A percentile compares a stretch with the other conserved stretches of the same genome.
Conservation (phyloP, 164 flowering plant species). For the Magnolia sinica region DNA sequence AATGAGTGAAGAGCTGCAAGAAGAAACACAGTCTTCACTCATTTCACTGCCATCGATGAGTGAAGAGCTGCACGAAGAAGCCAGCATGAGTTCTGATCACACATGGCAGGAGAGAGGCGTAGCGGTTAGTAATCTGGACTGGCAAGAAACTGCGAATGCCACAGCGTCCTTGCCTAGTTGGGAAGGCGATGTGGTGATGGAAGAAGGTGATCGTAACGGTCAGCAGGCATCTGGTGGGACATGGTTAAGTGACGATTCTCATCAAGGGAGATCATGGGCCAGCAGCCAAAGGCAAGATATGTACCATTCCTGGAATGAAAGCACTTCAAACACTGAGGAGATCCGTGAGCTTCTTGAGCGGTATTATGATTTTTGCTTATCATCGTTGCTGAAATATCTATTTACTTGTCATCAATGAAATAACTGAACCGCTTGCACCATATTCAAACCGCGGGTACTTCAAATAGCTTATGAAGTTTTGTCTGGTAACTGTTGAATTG, state of each 20-base stretch:
- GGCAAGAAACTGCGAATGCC: conserved; percentile 19
- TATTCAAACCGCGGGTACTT: too few relatives aligned
- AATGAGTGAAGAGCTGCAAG: conserved; percentile 21
- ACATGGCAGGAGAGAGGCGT: conserved; percentile 11
- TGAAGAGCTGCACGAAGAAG: conserved; percentile 25
- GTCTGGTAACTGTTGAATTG: too few relatives aligned
- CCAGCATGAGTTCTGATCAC: conserved; percentile 12
- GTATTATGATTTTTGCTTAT: conserved; percentile 24
- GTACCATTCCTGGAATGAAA: conserved; percentile 51
- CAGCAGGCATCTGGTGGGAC: conserved; percentile 6
- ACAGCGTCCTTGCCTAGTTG: conserved; percentile 1
- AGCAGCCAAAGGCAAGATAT: conserved; percentile 41
- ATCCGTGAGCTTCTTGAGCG: conserved; percentile 67
- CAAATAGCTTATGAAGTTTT: too few relatives aligned
- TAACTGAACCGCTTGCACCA: too few relatives aligned
- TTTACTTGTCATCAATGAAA: too few relatives aligned
- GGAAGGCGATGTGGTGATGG: conserved; percentile 17
- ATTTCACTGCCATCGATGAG: conserved; percentile 13
- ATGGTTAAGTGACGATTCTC: conserved; percentile 24
- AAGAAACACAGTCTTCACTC: conserved; percentile 5
- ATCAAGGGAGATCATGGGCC: conserved; percentile 46
- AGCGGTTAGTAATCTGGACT: conserved; percentile 17
- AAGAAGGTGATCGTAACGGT: conserved; percentile 25
- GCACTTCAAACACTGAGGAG: conserved; percentile 48
- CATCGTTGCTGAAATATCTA: too few relatives aligned